Evolutionary conservation across 2,329 filamentous ascomycete genomes (phyloP).

Genomic region (Aspergillus sp.): DNA sequence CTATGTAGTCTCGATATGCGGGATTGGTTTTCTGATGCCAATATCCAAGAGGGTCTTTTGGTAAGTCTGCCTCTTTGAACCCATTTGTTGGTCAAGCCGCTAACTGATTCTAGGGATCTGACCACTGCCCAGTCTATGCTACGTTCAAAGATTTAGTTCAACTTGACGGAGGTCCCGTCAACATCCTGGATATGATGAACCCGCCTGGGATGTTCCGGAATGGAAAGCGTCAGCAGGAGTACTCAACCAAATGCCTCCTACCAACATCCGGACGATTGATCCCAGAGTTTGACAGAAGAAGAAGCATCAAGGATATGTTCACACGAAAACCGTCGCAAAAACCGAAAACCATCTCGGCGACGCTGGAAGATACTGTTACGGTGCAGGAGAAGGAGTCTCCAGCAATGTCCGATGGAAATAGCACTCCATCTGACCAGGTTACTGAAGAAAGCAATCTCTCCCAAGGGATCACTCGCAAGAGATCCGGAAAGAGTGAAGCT

Average conservation of each 20-base stretch:
- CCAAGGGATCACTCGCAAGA: conserved; percentile 26
- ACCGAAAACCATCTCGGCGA: conserved; percentile 4
- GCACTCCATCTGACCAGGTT: not conserved
- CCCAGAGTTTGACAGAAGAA: conserved; percentile 76
- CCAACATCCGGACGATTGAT: conserved; percentile 74
- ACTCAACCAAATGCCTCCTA: conserved; percentile 56
- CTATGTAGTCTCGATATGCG: conserved; percentile 73
- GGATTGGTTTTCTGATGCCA: conserved; percentile 67
- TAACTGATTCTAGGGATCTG: conserved; percentile 56
- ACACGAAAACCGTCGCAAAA: conserved; percentile 44
- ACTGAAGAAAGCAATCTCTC: conserved; percentile 1
- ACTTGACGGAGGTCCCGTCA: conserved; percentile 41
- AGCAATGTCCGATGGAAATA: not conserved
- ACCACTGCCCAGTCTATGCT: conserved; percentile 91
- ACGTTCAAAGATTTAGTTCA: conserved; percentile 57
- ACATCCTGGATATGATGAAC: conserved; percentile 69
- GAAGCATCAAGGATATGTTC: conserved; percentile 92
- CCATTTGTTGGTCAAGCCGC: not conserved
- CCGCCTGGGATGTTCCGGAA: conserved; percentile 61
- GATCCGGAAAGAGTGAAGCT: conserved; percentile 27
- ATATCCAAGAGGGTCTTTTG: conserved; percentile 89
- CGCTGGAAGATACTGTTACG: not conserved
- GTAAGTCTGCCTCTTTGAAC: conserved; percentile 22
- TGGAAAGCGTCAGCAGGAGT: conserved; percentile 59
- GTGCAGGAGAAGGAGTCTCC: conserved; percentile 1